Evolutionary conservation across 352 stramenopile species (phyloP), one percentile per base, ranked within the genome.

Genomic region (Phytophthora agathidicida): DNA sequence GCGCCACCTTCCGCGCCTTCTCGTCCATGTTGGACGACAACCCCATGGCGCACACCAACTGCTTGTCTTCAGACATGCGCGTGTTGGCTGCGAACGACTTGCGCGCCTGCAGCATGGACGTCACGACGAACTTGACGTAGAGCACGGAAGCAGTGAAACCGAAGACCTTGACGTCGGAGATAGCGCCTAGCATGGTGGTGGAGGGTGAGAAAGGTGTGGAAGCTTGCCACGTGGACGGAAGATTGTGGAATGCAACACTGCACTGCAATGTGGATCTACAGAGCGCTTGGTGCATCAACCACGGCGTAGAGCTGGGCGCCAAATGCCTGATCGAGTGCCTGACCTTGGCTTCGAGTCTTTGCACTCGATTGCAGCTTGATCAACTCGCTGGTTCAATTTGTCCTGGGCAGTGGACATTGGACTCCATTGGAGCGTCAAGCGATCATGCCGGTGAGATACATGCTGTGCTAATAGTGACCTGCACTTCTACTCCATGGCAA

Each of bases 121-220:
- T 71, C 3, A 26, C 71, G 55, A 88, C 35, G 48, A 85, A 85
- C 68, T 88, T 88, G 75, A 82, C 35, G 62, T 86, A 89, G 31
- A 87, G 73, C 37, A 75, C 45, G 7, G 59, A 49, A 7, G 64
- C 39, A 39, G 69, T 43, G 3, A 74, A 45, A 8, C 68, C 75
- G 50, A 78, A 69, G 16, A 55, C 54, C 37, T 72, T 62, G 20
- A 75, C 45, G 45, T 72, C 61, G 17, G 61, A 67, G 45, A 59
- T 56, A 17, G 16, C 31, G 10, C 35, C 48, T 28, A 70, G 47
- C 60, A 69, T 73, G 32, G 11, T 39, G 23, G n/a, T 45, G 33
- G 7, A 17, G 3, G 9, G 41, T 5, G 23, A 28, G 26, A 19
- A 14, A 8, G 7, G 24, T 19, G n/a, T 36, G 20, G 43, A 13